Percentiles rank a stretch among this genome's conserved stretches.
Evolutionary conservation across 768 basidiomycete species (phyloP).

Genomic region (Mrakia frigida): DNA sequence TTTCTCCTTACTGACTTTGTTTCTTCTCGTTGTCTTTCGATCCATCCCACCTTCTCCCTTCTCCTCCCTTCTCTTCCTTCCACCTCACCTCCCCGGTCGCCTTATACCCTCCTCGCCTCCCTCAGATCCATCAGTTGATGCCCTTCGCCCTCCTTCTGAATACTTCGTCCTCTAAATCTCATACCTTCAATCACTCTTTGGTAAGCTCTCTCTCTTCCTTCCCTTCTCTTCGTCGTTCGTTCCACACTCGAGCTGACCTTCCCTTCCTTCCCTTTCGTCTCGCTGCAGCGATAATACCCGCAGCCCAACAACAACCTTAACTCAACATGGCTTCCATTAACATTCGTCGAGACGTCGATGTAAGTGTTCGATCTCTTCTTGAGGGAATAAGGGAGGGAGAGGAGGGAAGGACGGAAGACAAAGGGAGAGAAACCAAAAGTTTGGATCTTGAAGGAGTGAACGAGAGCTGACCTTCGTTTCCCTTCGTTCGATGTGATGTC

Average conservation of each 20-base stretch:
- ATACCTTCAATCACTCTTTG: not conserved
- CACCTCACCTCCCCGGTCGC: not conserved
- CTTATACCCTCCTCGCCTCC: not conserved
- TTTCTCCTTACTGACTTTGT: not conserved
- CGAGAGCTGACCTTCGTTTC: not conserved
- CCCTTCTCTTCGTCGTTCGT: not conserved
- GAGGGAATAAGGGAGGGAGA: not conserved
- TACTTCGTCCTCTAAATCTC: not conserved
- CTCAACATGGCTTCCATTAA: slow-evolving; percentile 65
- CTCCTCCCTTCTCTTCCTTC: not conserved
- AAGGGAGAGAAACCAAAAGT: not conserved
- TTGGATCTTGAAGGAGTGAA: no score
- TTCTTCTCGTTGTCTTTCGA: no score
- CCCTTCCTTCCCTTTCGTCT: not conserved
- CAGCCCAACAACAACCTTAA: not conserved
- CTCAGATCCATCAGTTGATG: slow-evolving; percentile 17
- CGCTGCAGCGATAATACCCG: slow-evolving; percentile 26
- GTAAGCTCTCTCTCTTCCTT: not conserved
- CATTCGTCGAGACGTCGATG: slow-evolving; percentile 89
- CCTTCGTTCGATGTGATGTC: not conserved
- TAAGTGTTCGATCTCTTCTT: slow-evolving; percentile 29
- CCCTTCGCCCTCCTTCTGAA: slow-evolving; percentile 15
- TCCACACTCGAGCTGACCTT: not conserved
- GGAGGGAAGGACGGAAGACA: not conserved
- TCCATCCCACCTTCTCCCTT: not conserved